A percentile compares a stretch with the other conserved stretches of the same genome.
Conservation (phyloP, 345 rosid genomes). For the Ailanthus altissimus region DNA sequence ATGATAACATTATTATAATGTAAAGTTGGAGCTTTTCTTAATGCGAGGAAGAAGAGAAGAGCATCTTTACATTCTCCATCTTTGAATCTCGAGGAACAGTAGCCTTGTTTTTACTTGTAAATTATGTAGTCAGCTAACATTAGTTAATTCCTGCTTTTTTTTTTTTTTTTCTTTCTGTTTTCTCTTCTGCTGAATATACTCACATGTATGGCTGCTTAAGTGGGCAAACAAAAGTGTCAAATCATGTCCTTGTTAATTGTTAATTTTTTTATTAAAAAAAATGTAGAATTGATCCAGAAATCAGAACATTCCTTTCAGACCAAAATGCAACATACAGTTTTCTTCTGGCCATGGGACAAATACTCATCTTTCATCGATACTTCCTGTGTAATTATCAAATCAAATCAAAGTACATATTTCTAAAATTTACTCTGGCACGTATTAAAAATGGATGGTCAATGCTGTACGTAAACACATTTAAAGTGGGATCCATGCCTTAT, state of each 20-base stretch:
- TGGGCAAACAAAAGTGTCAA: constrained; percentile 1
- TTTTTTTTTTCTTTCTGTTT: too few species aligned
- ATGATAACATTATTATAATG: neutral
- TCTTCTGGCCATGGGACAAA: too few species aligned
- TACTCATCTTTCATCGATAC: too few species aligned
- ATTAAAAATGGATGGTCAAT: too few species aligned
- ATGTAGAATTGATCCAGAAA: neutral
- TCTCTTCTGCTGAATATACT: neutral
- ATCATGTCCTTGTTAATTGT: neutral
- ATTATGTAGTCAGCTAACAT: neutral
- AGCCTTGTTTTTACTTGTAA: neutral
- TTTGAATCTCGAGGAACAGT: neutral
- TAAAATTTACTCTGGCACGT: too few species aligned
- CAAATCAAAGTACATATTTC: too few species aligned
- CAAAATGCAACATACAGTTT: neutral
- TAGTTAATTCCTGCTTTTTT: neutral
- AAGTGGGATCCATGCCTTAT: too few species aligned
- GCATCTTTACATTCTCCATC: neutral
- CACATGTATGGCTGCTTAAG: neutral
- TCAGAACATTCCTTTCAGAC: neutral
- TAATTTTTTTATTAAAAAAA: too few species aligned
- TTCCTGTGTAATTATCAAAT: too few species aligned
- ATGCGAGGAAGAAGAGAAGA: neutral
- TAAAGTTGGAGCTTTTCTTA: neutral
- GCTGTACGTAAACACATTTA: too few species aligned